Percentiles rank a stretch among this genome's conserved stretches.
Evolutionary conservation across 352 stramenopile species (phyloP).

Genomic region (Globisporangium viniferum): DNA sequence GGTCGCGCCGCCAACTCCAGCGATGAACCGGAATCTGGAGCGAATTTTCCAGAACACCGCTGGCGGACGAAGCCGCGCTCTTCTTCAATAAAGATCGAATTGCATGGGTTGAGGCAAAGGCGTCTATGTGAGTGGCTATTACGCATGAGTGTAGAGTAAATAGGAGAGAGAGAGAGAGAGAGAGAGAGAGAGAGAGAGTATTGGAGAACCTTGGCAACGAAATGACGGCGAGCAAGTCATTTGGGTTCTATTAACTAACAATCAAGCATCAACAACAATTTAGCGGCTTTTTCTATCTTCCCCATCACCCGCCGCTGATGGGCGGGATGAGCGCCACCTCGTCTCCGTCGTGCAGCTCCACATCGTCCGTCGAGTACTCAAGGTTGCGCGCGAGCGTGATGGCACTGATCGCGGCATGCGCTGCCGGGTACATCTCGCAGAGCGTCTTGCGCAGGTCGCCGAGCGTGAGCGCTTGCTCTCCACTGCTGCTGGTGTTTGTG

Average conservation of each 20-base stretch:
- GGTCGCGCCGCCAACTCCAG: slow-evolving; percentile 26
- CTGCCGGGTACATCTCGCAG: slow-evolving; percentile 48
- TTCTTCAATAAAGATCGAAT: slow-evolving; percentile 16
- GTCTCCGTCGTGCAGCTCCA: slow-evolving; percentile 51
- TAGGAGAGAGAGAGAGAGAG: neutral
- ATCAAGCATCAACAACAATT: slow-evolving; percentile 12
- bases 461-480: slow-evolving; percentile 26
- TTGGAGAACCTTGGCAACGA: neutral
- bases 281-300: neutral
- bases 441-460: slow-evolving; percentile 39
- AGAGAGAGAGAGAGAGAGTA: neutral
- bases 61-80: slow-evolving; percentile 8
- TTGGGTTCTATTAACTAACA: slow-evolving; percentile 8
- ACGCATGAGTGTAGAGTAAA: slow-evolving; percentile 10
- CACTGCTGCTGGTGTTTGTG: neutral
- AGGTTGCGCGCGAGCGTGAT: slow-evolving; percentile 76
- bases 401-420: slow-evolving; percentile 33
- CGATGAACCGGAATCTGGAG: slow-evolving; percentile 48
- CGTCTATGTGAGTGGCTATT: slow-evolving; percentile 1
- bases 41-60: slow-evolving; percentile 71
- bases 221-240: neutral
- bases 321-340: slow-evolving; percentile 81
- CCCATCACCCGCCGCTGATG: slow-evolving; percentile 61
- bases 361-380: slow-evolving; percentile 62
- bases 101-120: neutral